These are phyloP conservation scores for Candida alai DNA, from an alignment of 805 yeast genomes.

Conservation along the genomic window DNA sequence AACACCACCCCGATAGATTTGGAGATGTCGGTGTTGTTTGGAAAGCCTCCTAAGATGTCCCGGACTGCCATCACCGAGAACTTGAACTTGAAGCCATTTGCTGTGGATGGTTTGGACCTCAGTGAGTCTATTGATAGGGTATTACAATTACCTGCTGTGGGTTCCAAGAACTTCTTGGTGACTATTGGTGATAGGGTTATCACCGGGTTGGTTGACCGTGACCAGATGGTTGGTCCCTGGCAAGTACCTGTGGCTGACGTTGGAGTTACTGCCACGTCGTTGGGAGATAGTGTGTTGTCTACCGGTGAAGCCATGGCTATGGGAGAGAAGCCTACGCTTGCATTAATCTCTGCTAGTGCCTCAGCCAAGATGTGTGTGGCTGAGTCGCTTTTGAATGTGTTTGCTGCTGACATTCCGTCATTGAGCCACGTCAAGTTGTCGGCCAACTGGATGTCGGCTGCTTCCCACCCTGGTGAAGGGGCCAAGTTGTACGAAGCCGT, in stretches of 20 bases:
- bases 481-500: conserved; percentile 94
- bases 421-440: conserved; percentile 77
- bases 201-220: conserved; percentile 94
- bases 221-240: conserved; percentile 99
- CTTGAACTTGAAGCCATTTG: conserved; percentile 43
- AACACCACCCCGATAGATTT: conserved; percentile 88
- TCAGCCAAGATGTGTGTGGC: conserved; percentile 96
- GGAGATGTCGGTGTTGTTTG: conserved; percentile 92
- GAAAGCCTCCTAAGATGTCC: conserved; percentile 95
- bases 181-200: conserved; percentile 99
- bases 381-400: conserved; percentile 81
- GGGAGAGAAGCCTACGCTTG: conserved; percentile 94
- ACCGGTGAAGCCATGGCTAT: conserved; percentile 98
- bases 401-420: conserved; percentile 83
- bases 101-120: conserved; percentile 34
- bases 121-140: conserved; percentile 77
- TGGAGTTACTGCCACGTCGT: conserved; percentile 89
- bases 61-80: conserved; percentile 65
- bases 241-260: conserved; percentile 98
- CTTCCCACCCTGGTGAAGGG: conserved; percentile 93
- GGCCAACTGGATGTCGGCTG: conserved; percentile 99
- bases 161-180: conserved; percentile 88
- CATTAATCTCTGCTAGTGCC: conserved; percentile 82
- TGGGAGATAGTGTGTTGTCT: conserved; percentile 62
- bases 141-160: conserved; percentile 86